Evolutionary conservation across 495 filamentous ascomycete species (phyloP).

Genomic region (Pyrenula massariospora): DNA sequence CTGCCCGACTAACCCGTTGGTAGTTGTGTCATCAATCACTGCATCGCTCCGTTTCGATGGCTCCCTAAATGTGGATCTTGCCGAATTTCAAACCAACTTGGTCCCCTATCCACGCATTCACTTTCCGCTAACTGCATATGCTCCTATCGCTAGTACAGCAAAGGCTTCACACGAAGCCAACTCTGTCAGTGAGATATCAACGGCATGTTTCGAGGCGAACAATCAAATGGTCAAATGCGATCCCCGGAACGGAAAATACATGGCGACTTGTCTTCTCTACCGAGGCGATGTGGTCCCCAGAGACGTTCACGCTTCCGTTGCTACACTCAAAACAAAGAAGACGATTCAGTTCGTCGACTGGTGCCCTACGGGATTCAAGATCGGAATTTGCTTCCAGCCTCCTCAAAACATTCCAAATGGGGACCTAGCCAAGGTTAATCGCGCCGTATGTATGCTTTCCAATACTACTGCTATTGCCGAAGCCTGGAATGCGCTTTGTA

Average conservation of each 20-base stretch:
- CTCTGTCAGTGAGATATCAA: slow-evolving; percentile 53
- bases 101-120: slow-evolving; percentile 98
- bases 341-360: slow-evolving; percentile 99
- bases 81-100: slow-evolving; percentile 99
- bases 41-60: slow-evolving; percentile 97
- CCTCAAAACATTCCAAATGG: slow-evolving; percentile 92
- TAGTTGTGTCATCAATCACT: slow-evolving; percentile 93
- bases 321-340: slow-evolving; percentile 93
- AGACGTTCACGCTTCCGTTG: slow-evolving; percentile 83
- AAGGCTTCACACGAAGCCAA: slow-evolving; percentile 91
- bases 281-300: slow-evolving; percentile 96
- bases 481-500: slow-evolving; percentile 92
- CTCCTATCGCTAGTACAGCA: slow-evolving; percentile 83
- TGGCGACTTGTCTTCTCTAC: slow-evolving; percentile 97
- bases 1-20: not conserved
- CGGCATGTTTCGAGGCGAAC: slow-evolving; percentile 64
- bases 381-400: slow-evolving; percentile 99
- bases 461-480: slow-evolving; percentile 99
- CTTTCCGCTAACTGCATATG: slow-evolving; percentile 94
- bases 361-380: slow-evolving; percentile 99
- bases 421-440: slow-evolving; percentile 92
- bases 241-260: slow-evolving; percentile 98
- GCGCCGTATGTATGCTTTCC: slow-evolving; percentile 98
- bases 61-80: slow-evolving; percentile 96
- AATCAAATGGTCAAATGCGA: slow-evolving; percentile 99